phyloP scores from a whole-genome alignment of 2,329 filamentous ascomycete species.

The Calonectria crousiana region DNA sequence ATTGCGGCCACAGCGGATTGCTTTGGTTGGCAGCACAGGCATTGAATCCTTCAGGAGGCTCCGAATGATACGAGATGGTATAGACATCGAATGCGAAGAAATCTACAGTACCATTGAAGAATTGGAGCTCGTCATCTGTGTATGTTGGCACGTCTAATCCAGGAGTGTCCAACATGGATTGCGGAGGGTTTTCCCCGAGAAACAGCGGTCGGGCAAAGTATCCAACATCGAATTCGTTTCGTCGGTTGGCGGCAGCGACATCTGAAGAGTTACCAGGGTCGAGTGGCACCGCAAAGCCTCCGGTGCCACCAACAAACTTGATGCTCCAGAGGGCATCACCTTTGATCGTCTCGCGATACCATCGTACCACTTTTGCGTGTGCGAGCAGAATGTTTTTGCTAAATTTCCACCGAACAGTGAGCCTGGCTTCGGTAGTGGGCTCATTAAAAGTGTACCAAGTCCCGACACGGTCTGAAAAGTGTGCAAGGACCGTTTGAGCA shows the following conservation, averaged over 20 bases:
- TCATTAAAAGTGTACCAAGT: not conserved
- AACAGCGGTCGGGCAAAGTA: not conserved
- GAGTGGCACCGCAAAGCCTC: not conserved
- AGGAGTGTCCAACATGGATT: not conserved
- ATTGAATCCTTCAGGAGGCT: not conserved
- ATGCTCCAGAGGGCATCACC: not conserved
- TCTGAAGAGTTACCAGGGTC: not conserved
- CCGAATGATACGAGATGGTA: not conserved
- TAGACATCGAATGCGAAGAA: slow-evolving; percentile 1
- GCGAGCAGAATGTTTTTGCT: not conserved
- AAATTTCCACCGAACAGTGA: not conserved
- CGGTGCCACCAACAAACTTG: not conserved
- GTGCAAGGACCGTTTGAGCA: not conserved
- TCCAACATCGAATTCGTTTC: not conserved
- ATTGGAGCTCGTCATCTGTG: not conserved
- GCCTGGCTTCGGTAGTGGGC: not conserved
- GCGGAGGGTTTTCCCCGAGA: not conserved
- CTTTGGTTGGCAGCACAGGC: not conserved
- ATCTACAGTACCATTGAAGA: not conserved
- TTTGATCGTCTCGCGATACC: not conserved
- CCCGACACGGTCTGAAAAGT: not conserved
- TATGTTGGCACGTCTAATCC: not conserved
- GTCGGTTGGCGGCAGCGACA: not conserved
- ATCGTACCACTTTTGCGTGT: not conserved
- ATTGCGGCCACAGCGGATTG: not conserved